A percentile compares a stretch with the other conserved stretches of the same genome.
phyloP scores from a whole-genome alignment of 495 filamentous ascomycete genomes.

The Annulohypoxylon maeteangense region DNA sequence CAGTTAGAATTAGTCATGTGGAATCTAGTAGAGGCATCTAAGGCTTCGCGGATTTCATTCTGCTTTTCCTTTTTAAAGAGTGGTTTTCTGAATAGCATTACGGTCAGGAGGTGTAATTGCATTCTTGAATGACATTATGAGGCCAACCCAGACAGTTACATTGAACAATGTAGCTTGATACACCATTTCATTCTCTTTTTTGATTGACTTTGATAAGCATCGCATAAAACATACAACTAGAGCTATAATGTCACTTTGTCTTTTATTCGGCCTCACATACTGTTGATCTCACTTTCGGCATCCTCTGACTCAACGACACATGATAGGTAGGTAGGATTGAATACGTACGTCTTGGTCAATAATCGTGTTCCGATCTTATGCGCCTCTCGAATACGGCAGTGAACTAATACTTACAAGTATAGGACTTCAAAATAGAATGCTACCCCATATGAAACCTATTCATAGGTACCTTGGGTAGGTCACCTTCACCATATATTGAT shows the following conservation, averaged over 20 bases:
- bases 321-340: too few relatives aligned
- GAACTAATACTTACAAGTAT: too few relatives aligned
- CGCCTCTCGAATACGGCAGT: too few relatives aligned
- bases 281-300: too few relatives aligned
- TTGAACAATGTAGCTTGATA: conserved; percentile 1
- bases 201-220: neutral
- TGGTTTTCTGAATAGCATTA: neutral
- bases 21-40: neutral
- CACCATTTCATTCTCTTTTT: neutral
- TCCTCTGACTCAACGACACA: too few relatives aligned
- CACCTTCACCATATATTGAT: too few relatives aligned
- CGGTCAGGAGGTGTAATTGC: neutral
- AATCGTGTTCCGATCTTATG: too few relatives aligned
- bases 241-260: conserved; percentile 1
- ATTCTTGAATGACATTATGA: conserved; percentile 9
- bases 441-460: too few relatives aligned
- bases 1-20: conserved; percentile 3
- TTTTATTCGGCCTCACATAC: neutral
- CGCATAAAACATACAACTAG: neutral
- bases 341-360: too few relatives aligned
- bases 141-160: neutral
- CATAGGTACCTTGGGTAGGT: too few relatives aligned
- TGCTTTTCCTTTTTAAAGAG: neutral
- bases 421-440: too few relatives aligned
- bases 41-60: neutral